Percentiles rank a stretch among this genome's conserved stretches.
Evolutionary conservation across 208 protist species (phyloP).

Genomic region (Leishmania tarentolae): DNA sequence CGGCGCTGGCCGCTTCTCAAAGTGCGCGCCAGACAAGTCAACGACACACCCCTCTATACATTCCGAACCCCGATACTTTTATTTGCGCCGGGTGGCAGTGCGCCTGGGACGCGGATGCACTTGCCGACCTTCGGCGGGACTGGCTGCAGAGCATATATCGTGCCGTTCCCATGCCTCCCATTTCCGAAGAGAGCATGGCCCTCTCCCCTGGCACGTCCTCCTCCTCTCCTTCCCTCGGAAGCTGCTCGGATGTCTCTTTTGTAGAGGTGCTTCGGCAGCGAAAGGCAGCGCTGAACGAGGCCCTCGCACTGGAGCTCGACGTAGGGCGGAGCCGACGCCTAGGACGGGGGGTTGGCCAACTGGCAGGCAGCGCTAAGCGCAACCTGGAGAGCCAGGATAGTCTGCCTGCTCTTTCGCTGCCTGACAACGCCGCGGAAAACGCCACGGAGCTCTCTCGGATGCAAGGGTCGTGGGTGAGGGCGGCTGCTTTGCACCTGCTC

Average conservation of each 20-base stretch:
- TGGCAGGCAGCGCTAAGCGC: not conserved
- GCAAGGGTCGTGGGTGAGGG: conserved; percentile 41
- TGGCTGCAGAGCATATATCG: conserved; percentile 59
- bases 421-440: not conserved
- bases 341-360: not conserved
- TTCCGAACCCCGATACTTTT: conserved; percentile 73
- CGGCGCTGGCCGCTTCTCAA: not conserved
- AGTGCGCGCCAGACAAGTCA: not conserved
- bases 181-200: conserved; percentile 8
- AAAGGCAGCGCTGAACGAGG: conserved; percentile 49
- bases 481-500: conserved; percentile 41
- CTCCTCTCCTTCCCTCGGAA: not conserved
- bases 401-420: conserved; percentile 5
- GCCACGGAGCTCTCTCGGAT: conserved; percentile 27
- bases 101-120: conserved; percentile 42
- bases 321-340: conserved; percentile 43
- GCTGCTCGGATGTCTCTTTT: not conserved
- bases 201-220: conserved; percentile 13
- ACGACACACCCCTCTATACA: conserved; percentile 35
- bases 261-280: conserved; percentile 16
- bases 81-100: conserved; percentile 67
- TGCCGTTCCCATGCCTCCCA: conserved; percentile 14
- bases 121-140: conserved; percentile 49
- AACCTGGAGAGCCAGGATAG: not conserved
- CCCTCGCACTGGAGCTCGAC: conserved; percentile 55